phyloP scores from a whole-genome alignment of 2,329 filamentous ascomycete genomes.

The Hirsutella thompsonii region DNA sequence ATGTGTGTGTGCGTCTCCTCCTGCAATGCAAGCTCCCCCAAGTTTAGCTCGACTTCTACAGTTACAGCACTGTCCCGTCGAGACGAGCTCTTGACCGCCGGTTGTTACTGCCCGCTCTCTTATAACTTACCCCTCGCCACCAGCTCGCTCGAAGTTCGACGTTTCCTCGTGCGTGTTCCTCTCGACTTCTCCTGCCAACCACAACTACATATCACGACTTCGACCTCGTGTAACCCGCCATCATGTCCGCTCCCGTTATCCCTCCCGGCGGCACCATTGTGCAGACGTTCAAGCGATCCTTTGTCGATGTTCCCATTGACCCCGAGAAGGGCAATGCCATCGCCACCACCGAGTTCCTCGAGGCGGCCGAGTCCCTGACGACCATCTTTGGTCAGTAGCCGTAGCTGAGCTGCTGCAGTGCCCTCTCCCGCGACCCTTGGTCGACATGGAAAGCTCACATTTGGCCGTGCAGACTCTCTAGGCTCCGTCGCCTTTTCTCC shows the following conservation, averaged over 20 bases:
- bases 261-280: slow-evolving; percentile 69
- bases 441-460: neutral
- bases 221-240: slow-evolving; percentile 8
- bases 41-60: too few relatives aligned
- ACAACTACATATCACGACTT: neutral
- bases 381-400: slow-evolving; percentile 65
- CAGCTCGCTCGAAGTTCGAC: too few relatives aligned
- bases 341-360: slow-evolving; percentile 75
- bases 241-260: slow-evolving; percentile 38
- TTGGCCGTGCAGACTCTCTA: slow-evolving; percentile 40
- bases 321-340: slow-evolving; percentile 64
- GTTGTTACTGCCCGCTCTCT: too few relatives aligned
- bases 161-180: too few relatives aligned
- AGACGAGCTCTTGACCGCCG: too few relatives aligned
- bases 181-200: too few relatives aligned
- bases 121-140: too few relatives aligned
- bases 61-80: too few relatives aligned
- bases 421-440: neutral
- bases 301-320: slow-evolving; percentile 69
- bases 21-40: too few relatives aligned
- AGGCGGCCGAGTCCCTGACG: slow-evolving; percentile 76
- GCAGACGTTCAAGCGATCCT: slow-evolving; percentile 72
- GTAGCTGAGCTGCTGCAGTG: too few relatives aligned
- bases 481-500: slow-evolving; percentile 69
- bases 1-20: too few relatives aligned